Evolutionary conservation across 176 grass and related monocot genomes (phyloP), one percentile per base, ranked within the genome.

Genomic region (Pharus latifolius): DNA sequence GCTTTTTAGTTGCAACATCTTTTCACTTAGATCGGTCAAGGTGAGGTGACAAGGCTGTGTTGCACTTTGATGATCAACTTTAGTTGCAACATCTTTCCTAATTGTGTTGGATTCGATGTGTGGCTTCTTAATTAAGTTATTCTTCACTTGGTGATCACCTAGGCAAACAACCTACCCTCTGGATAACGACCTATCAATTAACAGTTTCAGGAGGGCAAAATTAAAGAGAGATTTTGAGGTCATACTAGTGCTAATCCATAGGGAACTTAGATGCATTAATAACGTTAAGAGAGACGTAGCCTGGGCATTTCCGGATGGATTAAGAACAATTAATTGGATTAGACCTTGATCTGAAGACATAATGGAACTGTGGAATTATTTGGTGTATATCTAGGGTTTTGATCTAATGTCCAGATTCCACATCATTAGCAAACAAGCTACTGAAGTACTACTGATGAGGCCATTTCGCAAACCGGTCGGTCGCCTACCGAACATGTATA

Each of bases 71-170:
- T n/a, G n/a, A n/a, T n/a, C n/a, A n/a, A n/a, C n/a, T 80, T 79
- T 84, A 80, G 76, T 69, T 69, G 70, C 63, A 18, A 38, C 33
- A 49, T 75, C 55, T 85, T 85, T 80, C 67, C 48, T 48, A 49
- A 49, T 66, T 69, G 63, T 63, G 63, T 46, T 38, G 16, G 24
- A 23, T 6, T 16, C 22, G 29, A 25, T n/a, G 31, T 19, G 59
- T 59, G 67, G 83, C 71, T 69, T 85, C 55, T 26, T 62, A 69
- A 75, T 85, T 85, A 54, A 76, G n/a, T n/a, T n/a, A n/a, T 11
- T 61, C 47, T 75, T 80, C 70, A 75, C 76, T 80, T 48, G 83
- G 76, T 49, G 54, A 74, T 72, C 55, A 35, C 60, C 30, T 17
- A 7, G 55, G 25, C 57, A 63, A 61, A 63, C 76, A 43, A 85